These are phyloP conservation scores for Berkeleyomyces basicola DNA, from an alignment of 2,329 filamentous ascomycete species.

Conservation along the genomic window DNA sequence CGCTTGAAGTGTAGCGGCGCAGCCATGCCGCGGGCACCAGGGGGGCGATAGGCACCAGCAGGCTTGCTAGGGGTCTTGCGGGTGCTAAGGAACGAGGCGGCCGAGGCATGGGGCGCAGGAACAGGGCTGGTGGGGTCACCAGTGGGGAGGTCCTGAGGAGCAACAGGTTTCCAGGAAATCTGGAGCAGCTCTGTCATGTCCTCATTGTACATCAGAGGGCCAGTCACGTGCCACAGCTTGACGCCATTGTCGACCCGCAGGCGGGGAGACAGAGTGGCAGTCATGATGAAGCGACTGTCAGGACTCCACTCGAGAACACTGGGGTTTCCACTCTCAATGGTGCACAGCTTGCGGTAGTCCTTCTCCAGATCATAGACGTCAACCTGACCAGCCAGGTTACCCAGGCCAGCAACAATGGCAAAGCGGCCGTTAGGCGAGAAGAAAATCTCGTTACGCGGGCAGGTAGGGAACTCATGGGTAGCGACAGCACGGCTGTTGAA, in stretches of 20 bases:
- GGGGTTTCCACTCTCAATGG: slow-evolving; percentile 87
- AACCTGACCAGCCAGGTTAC: slow-evolving; percentile 92
- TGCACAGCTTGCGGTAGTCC: slow-evolving; percentile 81
- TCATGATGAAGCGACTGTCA: slow-evolving; percentile 88
- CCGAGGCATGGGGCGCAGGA: slow-evolving; percentile 68
- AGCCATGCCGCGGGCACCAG: slow-evolving; percentile 72
- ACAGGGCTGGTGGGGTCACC: slow-evolving; percentile 58
- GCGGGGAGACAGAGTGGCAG: slow-evolving; percentile 90
- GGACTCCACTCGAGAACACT: slow-evolving; percentile 96
- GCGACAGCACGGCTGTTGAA: slow-evolving; percentile 80
- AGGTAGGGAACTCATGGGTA: slow-evolving; percentile 71
- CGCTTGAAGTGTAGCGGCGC: slow-evolving; percentile 94
- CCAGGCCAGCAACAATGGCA: slow-evolving; percentile 86
- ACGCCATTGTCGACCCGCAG: slow-evolving; percentile 93
- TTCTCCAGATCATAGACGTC: slow-evolving; percentile 88
- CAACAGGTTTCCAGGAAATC: slow-evolving; percentile 70
- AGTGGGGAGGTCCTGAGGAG: slow-evolving; percentile 38
- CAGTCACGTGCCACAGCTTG: slow-evolving; percentile 84
- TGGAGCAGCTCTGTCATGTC: slow-evolving; percentile 92
- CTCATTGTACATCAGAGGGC: slow-evolving; percentile 82
- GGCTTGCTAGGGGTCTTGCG: slow-evolving; percentile 93
- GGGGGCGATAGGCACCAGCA: slow-evolving; percentile 89
- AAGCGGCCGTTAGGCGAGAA: slow-evolving; percentile 93
- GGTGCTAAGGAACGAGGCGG: slow-evolving; percentile 62
- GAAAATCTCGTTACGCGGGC: slow-evolving; percentile 80